Conservation (phyloP, 2,329 filamentous ascomycete genomes). For the Hypoxylon sp. region DNA sequence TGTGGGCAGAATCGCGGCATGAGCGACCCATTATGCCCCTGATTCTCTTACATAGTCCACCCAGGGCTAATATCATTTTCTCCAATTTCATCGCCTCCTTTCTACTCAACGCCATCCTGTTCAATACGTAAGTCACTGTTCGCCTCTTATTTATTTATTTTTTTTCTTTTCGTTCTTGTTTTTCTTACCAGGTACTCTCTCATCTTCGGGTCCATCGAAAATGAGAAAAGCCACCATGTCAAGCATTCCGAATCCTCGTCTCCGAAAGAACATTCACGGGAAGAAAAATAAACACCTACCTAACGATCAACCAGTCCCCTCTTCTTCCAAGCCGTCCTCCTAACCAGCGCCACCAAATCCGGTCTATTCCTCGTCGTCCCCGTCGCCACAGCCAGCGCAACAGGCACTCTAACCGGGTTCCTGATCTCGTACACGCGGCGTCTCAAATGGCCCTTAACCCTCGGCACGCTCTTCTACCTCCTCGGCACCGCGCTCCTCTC, state of each 20-base stretch:
- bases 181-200: not conserved
- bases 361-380: conserved; percentile 80
- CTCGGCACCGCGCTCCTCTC: conserved; percentile 66
- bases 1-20: conserved; percentile 67
- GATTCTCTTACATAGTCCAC: conserved; percentile 63
- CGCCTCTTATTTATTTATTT: not conserved
- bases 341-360: conserved; percentile 77
- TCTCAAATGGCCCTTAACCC: conserved; percentile 71
- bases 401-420: conserved; percentile 72
- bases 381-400: conserved; percentile 67
- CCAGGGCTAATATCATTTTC: conserved; percentile 71
- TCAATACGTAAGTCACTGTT: conserved; percentile 66
- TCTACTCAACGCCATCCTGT: conserved; percentile 69
- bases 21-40: conserved; percentile 73
- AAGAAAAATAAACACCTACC: conserved; percentile 6
- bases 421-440: conserved; percentile 72
- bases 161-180: not conserved
- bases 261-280: not conserved
- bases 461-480: conserved; percentile 65
- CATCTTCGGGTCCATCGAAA: not conserved
- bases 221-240: not conserved
- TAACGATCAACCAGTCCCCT: conserved; percentile 68
- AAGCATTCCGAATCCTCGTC: too few relatives aligned
- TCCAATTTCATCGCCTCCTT: conserved; percentile 67
- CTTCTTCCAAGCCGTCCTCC: conserved; percentile 82